Percentiles rank a stretch among this genome's conserved stretches.
phyloP scores from a whole-genome alignment of 2,329 filamentous ascomycete species.

The Sphaerostilbella broomeana region DNA sequence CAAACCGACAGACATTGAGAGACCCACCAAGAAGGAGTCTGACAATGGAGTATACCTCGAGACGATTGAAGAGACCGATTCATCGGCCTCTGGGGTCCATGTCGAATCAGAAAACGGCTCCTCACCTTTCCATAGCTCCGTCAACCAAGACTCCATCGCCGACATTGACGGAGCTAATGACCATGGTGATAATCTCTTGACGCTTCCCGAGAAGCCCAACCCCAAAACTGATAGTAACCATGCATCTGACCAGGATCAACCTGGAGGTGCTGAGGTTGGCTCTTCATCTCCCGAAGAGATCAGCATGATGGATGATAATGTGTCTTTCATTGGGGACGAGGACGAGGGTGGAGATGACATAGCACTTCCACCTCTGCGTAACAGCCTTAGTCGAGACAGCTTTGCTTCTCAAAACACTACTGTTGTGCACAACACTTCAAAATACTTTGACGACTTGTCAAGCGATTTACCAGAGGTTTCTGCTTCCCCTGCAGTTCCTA shows the following conservation, averaged over 20 bases:
- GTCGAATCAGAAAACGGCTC: slow-evolving; percentile 1
- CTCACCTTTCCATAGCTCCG: neutral
- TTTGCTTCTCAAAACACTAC: slow-evolving; percentile 33
- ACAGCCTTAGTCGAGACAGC: slow-evolving; percentile 25
- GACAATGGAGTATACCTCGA: slow-evolving; percentile 7
- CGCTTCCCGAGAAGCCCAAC: neutral
- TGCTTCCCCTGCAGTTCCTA: slow-evolving; percentile 32
- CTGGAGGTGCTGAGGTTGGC: neutral
- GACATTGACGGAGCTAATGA: slow-evolving; percentile 2
- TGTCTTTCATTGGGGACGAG: slow-evolving; percentile 18
- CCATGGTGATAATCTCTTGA: neutral
- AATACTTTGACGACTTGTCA: slow-evolving; percentile 33
- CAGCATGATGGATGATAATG: slow-evolving; percentile 13
- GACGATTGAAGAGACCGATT: slow-evolving; percentile 7
- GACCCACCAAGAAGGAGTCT: slow-evolving; percentile 2
- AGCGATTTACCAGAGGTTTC: slow-evolving; percentile 40
- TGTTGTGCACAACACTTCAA: slow-evolving; percentile 31
- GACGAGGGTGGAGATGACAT: slow-evolving; percentile 23
- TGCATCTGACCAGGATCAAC: neutral
- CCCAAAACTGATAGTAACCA: neutral
- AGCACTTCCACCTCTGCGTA: slow-evolving; percentile 31
- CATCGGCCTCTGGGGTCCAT: slow-evolving; percentile 1
- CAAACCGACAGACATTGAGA: slow-evolving; percentile 1
- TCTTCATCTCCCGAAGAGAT: slow-evolving; percentile 11
- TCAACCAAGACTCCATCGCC: neutral